Evolutionary conservation across 1,139 yeast species (phyloP), one percentile per base, ranked within the genome.

Genomic region (Geotrichum carabidarum): DNA sequence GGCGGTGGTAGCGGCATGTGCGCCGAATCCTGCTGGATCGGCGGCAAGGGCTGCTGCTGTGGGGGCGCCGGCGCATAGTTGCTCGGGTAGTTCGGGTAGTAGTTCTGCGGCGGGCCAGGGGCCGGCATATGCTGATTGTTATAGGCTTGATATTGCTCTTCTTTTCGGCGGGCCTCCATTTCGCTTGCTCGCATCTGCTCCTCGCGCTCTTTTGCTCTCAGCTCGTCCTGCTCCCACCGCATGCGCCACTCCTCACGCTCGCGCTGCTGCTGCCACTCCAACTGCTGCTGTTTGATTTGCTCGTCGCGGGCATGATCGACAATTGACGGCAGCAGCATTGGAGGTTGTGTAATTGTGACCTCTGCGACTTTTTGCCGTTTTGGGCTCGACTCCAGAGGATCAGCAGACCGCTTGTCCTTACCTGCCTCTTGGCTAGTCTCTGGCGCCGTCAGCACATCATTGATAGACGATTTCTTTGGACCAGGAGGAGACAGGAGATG

Each of bases 211-310:
- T 41, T 49, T 2, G 30, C 42, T 35, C 27, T 53, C 22, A 22
- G 51, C 44, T 31, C 49, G 38, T 43, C 56, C 47, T 42, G 54
- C n/a, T 17, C 47, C 14, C 46, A 47, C 11, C 38, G 53, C 52
- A 46, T 57, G 30, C 27, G 56, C 44, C 46, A 54, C 22, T 46
- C 56, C 31, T 48, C 58, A 12, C 31, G 56, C 22, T 44, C 40
- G 32, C 45, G 58, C 37, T 40, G 55, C 18, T 44, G 53, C 45
- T 50, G 52, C 47, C 35, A 31, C 27, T 42, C 51, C 32, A 11
- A 27, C 9, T 44, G 48, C 27, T 27, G 53, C 17, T 36, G 53
- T 12, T 12, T 36, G 12, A 15, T 22, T 9, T 38, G 50, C 2
- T 44, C 41, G 37, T 43, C 45, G 15, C 30, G 43, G 12, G 17